These are phyloP conservation scores for Gastrolobium villosum DNA, from an alignment of 306 rosid species.

Conservation along the genomic window DNA sequence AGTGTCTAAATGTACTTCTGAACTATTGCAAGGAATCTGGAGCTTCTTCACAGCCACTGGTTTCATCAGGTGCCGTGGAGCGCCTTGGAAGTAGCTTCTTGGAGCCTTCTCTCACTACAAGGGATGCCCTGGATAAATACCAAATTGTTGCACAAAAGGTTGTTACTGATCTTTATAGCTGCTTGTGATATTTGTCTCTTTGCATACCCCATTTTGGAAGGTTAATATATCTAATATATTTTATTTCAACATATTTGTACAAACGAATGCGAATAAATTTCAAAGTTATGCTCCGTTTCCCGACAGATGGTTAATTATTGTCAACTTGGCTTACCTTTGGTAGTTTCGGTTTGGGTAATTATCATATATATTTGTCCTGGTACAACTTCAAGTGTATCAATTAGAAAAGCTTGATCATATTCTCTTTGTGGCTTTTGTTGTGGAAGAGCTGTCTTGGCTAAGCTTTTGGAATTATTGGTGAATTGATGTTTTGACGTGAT, in stretches of 20 bases:
- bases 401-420: slow-evolving; percentile 22
- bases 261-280: neutral
- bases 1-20: slow-evolving; percentile 46
- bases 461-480: slow-evolving; percentile 13
- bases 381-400: neutral
- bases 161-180: slow-evolving; percentile 22
- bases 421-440: neutral
- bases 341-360: slow-evolving; percentile 10
- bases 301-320: slow-evolving; percentile 12
- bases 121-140: slow-evolving; percentile 94
- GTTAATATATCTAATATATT: neutral
- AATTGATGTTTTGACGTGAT: neutral
- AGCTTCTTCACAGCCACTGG: slow-evolving; percentile 69
- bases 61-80: slow-evolving; percentile 74
- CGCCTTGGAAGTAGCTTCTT: slow-evolving; percentile 77
- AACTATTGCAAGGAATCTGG: slow-evolving; percentile 80
- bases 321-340: neutral
- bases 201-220: slow-evolving; percentile 9
- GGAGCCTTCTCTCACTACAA: slow-evolving; percentile 84
- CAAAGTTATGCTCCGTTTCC: neutral
- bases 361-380: neutral
- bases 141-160: slow-evolving; percentile 95
- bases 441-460: slow-evolving; percentile 30
- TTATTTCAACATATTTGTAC: neutral
- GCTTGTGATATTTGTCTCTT: slow-evolving; percentile 19